Evolutionary conservation across 768 basidiomycete species (phyloP).

Genomic region (Sarcodon aspratus): DNA sequence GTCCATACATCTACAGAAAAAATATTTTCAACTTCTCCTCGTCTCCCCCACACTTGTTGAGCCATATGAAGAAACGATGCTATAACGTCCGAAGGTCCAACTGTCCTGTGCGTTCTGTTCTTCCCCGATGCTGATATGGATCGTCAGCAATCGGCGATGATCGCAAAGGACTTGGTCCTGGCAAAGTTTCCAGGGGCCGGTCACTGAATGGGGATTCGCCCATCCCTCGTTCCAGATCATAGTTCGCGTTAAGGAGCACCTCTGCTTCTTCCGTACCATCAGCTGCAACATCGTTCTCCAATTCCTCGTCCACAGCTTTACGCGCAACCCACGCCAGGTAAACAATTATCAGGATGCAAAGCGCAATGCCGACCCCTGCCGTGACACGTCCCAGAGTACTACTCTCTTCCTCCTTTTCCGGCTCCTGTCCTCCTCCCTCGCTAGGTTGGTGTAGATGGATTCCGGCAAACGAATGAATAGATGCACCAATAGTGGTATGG

Average conservation of each 20-base stretch:
- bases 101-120: not conserved
- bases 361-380: constrained; percentile 56
- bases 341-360: constrained; percentile 66
- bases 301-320: constrained; percentile 43
- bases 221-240: constrained; percentile 10
- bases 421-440: constrained; percentile 1
- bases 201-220: constrained; percentile 1
- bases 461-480: constrained; percentile 75
- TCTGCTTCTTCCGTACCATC: constrained; percentile 36
- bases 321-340: constrained; percentile 79
- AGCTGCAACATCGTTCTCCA: constrained; percentile 25
- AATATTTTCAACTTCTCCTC: too few relatives aligned
- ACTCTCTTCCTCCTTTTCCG: constrained; percentile 10
- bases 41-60: too few relatives aligned
- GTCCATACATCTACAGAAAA: too few relatives aligned
- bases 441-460: constrained; percentile 29
- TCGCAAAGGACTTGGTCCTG: not conserved
- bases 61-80: too few relatives aligned
- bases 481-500: constrained; percentile 81
- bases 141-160: not conserved
- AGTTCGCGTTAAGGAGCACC: constrained; percentile 35
- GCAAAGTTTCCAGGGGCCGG: not conserved
- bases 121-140: not conserved
- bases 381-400: constrained; percentile 32
- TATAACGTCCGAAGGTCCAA: not conserved